Conservation (phyloP, 352 stramenopile genomes). For the Phytopythium cucurbitacearum region DNA sequence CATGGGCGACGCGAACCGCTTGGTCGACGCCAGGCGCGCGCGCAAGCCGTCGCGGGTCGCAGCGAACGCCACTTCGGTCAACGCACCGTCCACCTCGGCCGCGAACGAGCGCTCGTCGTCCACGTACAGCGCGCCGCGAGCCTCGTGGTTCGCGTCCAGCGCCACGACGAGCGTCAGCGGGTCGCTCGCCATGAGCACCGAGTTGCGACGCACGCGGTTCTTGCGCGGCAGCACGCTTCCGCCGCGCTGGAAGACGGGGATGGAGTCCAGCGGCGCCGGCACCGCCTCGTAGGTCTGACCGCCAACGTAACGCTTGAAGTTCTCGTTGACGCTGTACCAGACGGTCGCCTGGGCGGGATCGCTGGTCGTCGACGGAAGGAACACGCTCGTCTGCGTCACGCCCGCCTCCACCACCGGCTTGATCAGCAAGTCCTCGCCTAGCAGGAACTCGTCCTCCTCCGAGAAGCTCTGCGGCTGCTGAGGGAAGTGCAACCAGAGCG, state of each 20-base stretch:
- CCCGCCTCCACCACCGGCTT: conserved; percentile 92
- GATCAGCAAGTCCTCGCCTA: conserved; percentile 94
- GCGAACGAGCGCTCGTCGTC: conserved; percentile 94
- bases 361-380: conserved; percentile 66
- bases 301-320: conserved; percentile 50
- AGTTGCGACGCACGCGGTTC: conserved; percentile 93
- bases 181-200: conserved; percentile 94
- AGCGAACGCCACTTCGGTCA: conserved; percentile 42
- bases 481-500: conserved; percentile 96
- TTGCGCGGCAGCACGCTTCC: conserved; percentile 95
- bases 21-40: conserved; percentile 18
- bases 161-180: conserved; percentile 96
- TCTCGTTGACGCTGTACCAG: conserved; percentile 92
- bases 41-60: conserved; percentile 35
- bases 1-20: conserved; percentile 43
- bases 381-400: conserved; percentile 79
- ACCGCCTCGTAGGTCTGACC: conserved; percentile 63
- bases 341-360: conserved; percentile 24
- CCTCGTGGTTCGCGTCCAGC: conserved; percentile 78
- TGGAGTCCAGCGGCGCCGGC: conserved; percentile 89
- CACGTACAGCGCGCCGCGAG: conserved; percentile 92
- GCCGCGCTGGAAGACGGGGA: conserved; percentile 96
- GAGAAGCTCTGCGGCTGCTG: conserved; percentile 75
- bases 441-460: conserved; percentile 94
- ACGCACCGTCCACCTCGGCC: conserved; percentile 42